Base-by-base conservation (phyloP, 2,329 filamentous ascomycete species). In the Magnaporthales sp. region DNA sequence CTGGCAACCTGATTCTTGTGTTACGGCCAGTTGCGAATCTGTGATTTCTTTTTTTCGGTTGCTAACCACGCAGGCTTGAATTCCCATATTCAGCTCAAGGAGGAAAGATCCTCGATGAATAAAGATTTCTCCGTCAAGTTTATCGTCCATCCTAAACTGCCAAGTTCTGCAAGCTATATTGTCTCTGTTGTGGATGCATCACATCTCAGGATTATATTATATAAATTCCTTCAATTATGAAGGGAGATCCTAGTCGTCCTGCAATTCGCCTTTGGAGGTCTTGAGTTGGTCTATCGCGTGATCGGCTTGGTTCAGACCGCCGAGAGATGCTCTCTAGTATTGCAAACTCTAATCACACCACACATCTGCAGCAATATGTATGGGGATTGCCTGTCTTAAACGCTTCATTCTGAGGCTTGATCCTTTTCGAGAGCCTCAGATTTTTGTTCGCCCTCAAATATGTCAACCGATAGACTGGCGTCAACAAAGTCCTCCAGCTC, bases 401-500 rank as follows among this genome's bases (percentile, higher is more conserved):
- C 38, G 38, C 38, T 51, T 51, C 15, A 51, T 51, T 58, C 54
- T 4, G 22, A n/a, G n/a, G n/a, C 22, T 26, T 58, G 54, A 27
- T 58, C 54, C 24, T 67, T 78, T 65, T 81, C 78, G 64, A 80
- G 79, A 2, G 81, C 84, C 73, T 86, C 84, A 2, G 77, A 77
- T 68, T 81, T 82, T 46, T 86, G 74, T 73, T 85, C 83, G 71
- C 79, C 84, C 58, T 86, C 84, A 68, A 85, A 86, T 30, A 92
- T 91, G 75, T 97, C 93, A 19, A 95, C 93, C 0, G 91, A 89
- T 70, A 90, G 83, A 73, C 93, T 97, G 29, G 93, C 90, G 72
- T 96, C 92, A 30, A 97, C 90, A 77, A 98, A 98, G 71, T 98
- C 95, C 76, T 98, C 95, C 67, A 98, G 80, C 79, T 98, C 95